These are phyloP conservation scores for Neopestalotiopsis clavispora DNA, from an alignment of 2,329 filamentous ascomycete genomes.

Conservation along the genomic window DNA sequence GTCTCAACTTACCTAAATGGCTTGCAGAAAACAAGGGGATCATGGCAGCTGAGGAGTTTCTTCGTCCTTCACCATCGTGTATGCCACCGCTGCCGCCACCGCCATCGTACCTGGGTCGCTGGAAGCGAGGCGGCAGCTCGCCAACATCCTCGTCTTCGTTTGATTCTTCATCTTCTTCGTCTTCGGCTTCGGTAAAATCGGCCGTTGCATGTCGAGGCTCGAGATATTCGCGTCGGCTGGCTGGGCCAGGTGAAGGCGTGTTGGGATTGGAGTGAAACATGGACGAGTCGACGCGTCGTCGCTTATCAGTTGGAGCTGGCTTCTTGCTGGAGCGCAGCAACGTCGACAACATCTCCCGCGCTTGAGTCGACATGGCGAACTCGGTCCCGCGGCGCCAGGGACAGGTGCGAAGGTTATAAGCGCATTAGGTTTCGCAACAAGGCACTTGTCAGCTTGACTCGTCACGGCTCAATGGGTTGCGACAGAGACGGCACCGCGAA, in stretches of 20 bases:
- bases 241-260: slow-evolving; percentile 33
- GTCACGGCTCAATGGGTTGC: slow-evolving; percentile 8
- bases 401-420: slow-evolving; percentile 11
- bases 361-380: slow-evolving; percentile 31
- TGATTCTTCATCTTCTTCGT: slow-evolving; percentile 51
- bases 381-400: slow-evolving; percentile 20
- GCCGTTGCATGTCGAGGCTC: slow-evolving; percentile 61
- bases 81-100: slow-evolving; percentile 24
- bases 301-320: neutral
- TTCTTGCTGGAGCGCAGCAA: slow-evolving; percentile 32
- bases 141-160: slow-evolving; percentile 42
- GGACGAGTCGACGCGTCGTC: slow-evolving; percentile 30
- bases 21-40: slow-evolving; percentile 82
- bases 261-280: slow-evolving; percentile 29
- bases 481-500: slow-evolving; percentile 8
- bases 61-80: slow-evolving; percentile 33
- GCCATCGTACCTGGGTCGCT: slow-evolving; percentile 40
- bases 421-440: slow-evolving; percentile 8
- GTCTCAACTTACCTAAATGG: slow-evolving; percentile 66
- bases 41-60: slow-evolving; percentile 34
- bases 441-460: neutral
- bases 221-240: slow-evolving; percentile 37
- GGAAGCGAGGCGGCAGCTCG: slow-evolving; percentile 24
- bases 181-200: slow-evolving; percentile 69
- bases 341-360: slow-evolving; percentile 38